Base-by-base conservation (phyloP, 768 basidiomycete genomes). In the Mycena kentingensis region DNA sequence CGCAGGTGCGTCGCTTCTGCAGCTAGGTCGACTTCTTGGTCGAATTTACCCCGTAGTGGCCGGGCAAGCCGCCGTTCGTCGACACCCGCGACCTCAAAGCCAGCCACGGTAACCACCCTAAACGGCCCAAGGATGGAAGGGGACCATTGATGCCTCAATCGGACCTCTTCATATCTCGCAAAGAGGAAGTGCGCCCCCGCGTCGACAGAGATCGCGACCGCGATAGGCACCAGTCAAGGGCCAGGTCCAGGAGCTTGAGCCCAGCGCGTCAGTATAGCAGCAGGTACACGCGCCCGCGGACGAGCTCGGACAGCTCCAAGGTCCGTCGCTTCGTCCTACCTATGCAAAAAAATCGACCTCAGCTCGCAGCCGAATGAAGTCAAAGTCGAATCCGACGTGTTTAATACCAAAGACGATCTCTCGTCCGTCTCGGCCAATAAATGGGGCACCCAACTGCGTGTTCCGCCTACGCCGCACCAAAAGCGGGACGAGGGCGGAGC, bases 61-160 rank as follows among this genome's bases (percentile, higher is more conserved):
- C 66, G 5, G 62, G 63, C 47, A 37, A 62, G 18, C 62, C 57
- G 39, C 52, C 60, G 10, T 60, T 60, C 19, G 32, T 60, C 2
- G 53, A 58, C 15, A 54, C 51, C 28, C 47, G 57, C 37, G 34
- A 22, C 55, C 1, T 36, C 47, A 6, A n/a, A n/a, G n/a, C 46
- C 54, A 6, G 35, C 36, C 26, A 51, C n/a, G 41, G 58, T 51
- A 54, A 60, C 25, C 55, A 51, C 46, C 42, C 51, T 27, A 61
- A 54, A 55, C 55, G 55, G 26, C 26, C 28, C 32, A 52, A 58
- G 48, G 44, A 25, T 53, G 72, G 70, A 48, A 66, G 70, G 8
- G 59, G 61, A 29, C 74, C 79, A 8, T 57, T 78, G 46, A 64
- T 69, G 25, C 65, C 79, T 22, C 79, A 80, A 58, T 65, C 70